Conservation (phyloP, 2,329 filamentous ascomycete species). For the Proliferodiscus dingleyae region DNA sequence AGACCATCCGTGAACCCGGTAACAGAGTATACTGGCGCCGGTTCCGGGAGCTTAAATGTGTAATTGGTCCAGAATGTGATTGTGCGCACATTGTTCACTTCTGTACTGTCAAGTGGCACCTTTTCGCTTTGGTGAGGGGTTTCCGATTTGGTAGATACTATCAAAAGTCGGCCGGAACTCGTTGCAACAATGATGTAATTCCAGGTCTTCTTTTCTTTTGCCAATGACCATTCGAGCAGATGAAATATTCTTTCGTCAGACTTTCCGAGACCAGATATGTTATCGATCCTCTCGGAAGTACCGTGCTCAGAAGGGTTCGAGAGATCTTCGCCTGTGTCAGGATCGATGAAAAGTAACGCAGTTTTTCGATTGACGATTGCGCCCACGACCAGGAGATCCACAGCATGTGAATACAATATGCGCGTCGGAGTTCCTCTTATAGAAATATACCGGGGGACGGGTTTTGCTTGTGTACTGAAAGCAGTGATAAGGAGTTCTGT, state of each 20-base stretch:
- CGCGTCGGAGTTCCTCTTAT: conserved; percentile 36
- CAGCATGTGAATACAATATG: conserved; percentile 49
- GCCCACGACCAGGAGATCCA: conserved; percentile 51
- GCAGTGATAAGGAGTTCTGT: conserved; percentile 49
- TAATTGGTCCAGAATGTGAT: conserved; percentile 53
- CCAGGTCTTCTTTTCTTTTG: conserved; percentile 52
- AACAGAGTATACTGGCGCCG: conserved; percentile 50
- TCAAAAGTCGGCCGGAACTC: conserved; percentile 48
- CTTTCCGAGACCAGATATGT: conserved; percentile 53
- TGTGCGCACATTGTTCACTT: conserved; percentile 10
- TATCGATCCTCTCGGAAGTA: conserved; percentile 38
- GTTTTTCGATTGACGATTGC: conserved; percentile 40
- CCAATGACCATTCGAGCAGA: conserved; percentile 59
- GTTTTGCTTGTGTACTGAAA: conserved; percentile 40
- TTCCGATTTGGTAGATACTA: conserved; percentile 46
- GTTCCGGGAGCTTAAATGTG: conserved; percentile 40
- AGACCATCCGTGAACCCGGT: conserved; percentile 51
- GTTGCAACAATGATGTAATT: conserved; percentile 59
- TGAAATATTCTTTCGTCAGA: conserved; percentile 54
- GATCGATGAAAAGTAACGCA: conserved; percentile 52
- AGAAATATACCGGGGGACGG: conserved; percentile 46
- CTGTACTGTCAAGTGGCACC: not conserved
- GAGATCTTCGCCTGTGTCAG: conserved; percentile 48
- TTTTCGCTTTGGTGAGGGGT: conserved; percentile 10
- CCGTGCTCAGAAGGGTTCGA: conserved; percentile 41